Evolutionary conservation across 148 eudicot species (phyloP).

Genomic region (Chenopodium album): DNA sequence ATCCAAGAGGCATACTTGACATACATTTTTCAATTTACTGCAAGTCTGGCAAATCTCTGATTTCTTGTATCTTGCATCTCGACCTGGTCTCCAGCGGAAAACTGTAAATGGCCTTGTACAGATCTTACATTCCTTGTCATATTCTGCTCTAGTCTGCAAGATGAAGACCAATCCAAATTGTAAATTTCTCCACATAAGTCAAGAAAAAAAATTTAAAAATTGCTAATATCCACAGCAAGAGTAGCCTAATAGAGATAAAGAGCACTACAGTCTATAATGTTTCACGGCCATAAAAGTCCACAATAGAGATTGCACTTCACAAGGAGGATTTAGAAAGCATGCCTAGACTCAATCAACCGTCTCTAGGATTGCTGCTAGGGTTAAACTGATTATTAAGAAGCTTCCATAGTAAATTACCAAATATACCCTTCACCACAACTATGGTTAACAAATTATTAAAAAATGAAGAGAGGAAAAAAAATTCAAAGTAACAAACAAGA

Average conservation of each 20-base stretch:
- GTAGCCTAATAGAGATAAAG: background rate
- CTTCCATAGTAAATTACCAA: background rate
- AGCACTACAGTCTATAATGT: background rate
- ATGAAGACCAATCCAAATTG: background rate
- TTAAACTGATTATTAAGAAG: no score
- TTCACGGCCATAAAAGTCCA: background rate
- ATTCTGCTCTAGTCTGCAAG: constrained; percentile 79
- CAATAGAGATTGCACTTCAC: no score
- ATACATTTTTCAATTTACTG: constrained; percentile 89
- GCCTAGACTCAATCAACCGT: no score
- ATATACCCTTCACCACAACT: background rate
- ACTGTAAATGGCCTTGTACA: constrained; percentile 94
- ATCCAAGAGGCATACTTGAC: constrained; percentile 97
- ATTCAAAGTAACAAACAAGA: background rate
- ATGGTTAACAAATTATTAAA: background rate
- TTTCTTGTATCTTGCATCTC: constrained; percentile 93
- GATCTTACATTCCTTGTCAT: constrained; percentile 94
- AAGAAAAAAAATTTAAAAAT: background rate
- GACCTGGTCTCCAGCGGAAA: constrained; percentile 98
- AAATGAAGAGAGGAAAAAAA: background rate
- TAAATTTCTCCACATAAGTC: background rate
- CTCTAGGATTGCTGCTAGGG: no score
- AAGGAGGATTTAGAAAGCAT: no score
- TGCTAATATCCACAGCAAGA: background rate
- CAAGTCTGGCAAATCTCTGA: constrained; percentile 93